Conservation (phyloP, 1,284 basidiomycete species). For the Malassezia vespertilionis region DNA sequence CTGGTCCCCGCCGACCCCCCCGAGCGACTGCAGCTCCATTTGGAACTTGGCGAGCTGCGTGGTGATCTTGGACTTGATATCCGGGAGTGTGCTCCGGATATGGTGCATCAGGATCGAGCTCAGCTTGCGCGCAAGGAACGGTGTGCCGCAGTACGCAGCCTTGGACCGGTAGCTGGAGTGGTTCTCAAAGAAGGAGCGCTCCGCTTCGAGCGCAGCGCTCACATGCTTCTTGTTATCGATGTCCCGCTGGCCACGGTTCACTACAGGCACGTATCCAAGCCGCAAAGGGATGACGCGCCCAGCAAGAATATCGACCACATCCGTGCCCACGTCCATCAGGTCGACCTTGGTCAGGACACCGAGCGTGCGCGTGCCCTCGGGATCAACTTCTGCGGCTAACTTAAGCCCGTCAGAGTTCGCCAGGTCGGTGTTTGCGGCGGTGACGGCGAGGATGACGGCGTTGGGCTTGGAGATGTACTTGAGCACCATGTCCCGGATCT, state of each 20-base stretch:
- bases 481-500: slow-evolving; percentile 89
- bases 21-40: slow-evolving; percentile 70
- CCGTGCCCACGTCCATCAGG: slow-evolving; percentile 91
- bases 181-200: slow-evolving; percentile 84
- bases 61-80: slow-evolving; percentile 86
- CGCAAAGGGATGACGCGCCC: slow-evolving; percentile 87
- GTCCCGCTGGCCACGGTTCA: slow-evolving; percentile 93
- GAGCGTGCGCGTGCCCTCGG: slow-evolving; percentile 85
- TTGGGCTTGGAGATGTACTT: slow-evolving; percentile 89
- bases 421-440: slow-evolving; percentile 88
- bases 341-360: slow-evolving; percentile 97
- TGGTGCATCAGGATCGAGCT: slow-evolving; percentile 99
- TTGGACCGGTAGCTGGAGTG: slow-evolving; percentile 86
- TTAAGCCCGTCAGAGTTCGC: slow-evolving; percentile 97
- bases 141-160: slow-evolving; percentile 90
- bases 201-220: slow-evolving; percentile 69
- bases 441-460: slow-evolving; percentile 77
- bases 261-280: slow-evolving; percentile 88
- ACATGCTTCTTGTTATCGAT: slow-evolving; percentile 80
- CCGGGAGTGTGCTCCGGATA: slow-evolving; percentile 86
- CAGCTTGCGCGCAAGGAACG: slow-evolving; percentile 89
- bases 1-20: slow-evolving; percentile 71
- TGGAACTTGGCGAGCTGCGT: slow-evolving; percentile 77
- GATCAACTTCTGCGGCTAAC: slow-evolving; percentile 88
- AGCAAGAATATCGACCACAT: slow-evolving; percentile 94